These are phyloP conservation scores for Erythrophleum ivorense DNA, from an alignment of 331 rosid species.

Conservation along the genomic window DNA sequence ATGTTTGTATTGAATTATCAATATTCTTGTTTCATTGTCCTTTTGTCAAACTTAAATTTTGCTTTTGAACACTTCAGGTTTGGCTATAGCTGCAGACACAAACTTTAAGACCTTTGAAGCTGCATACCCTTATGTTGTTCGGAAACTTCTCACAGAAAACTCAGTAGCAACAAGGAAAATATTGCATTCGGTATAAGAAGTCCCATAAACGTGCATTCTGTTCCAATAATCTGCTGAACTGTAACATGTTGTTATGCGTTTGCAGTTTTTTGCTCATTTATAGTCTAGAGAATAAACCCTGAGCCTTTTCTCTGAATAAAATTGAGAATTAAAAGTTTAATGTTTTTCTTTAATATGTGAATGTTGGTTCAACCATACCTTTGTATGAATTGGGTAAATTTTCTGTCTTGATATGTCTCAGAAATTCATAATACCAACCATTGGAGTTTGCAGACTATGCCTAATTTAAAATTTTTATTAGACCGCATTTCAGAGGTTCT, in stretches of 20 bases:
- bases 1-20: slow-evolving; percentile 34
- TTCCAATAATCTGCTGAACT: slow-evolving; percentile 11
- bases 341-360: background rate
- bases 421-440: slow-evolving; percentile 4
- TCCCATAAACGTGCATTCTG: slow-evolving; percentile 32
- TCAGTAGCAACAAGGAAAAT: slow-evolving; percentile 74
- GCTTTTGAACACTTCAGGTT: slow-evolving; percentile 57
- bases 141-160: slow-evolving; percentile 90
- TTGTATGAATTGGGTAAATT: background rate
- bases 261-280: slow-evolving; percentile 11
- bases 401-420: slow-evolving; percentile 20
- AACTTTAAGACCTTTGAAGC: slow-evolving; percentile 94
- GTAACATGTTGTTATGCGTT: slow-evolving; percentile 7
- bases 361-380: background rate
- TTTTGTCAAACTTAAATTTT: slow-evolving; percentile 26
- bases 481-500: background rate
- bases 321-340: slow-evolving; percentile 14
- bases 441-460: slow-evolving; percentile 13
- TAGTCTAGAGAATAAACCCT: slow-evolving; percentile 21
- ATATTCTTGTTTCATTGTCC: slow-evolving; percentile 20
- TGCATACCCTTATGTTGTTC: slow-evolving; percentile 91
- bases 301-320: slow-evolving; percentile 6
- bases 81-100: slow-evolving; percentile 81
- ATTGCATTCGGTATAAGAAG: slow-evolving; percentile 70
- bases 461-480: slow-evolving; percentile 16